These are phyloP conservation scores for Passiflora organensis DNA, from an alignment of 345 rosid genomes.

Conservation along the genomic window DNA sequence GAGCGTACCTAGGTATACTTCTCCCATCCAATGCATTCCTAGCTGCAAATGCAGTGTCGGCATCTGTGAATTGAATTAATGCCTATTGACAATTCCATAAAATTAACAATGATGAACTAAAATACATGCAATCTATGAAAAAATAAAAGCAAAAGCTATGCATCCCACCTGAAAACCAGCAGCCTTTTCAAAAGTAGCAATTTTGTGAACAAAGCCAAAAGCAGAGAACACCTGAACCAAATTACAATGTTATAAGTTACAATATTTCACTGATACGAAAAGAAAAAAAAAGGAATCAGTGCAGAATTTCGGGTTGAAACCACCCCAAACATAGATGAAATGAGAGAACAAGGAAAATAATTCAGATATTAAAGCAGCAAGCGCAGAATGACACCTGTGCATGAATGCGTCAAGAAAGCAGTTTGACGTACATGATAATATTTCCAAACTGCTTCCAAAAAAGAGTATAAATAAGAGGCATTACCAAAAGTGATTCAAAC, in stretches of 20 bases:
- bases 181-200: slow-evolving; percentile 95
- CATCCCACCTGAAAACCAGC: slow-evolving; percentile 89
- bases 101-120: slow-evolving; percentile 19
- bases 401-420: slow-evolving; percentile 62
- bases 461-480: slow-evolving; percentile 65
- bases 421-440: slow-evolving; percentile 62
- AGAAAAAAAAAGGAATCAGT: slow-evolving; percentile 4
- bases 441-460: slow-evolving; percentile 76
- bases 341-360: slow-evolving; percentile 23
- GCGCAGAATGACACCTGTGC: slow-evolving; percentile 83
- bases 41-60: slow-evolving; percentile 81
- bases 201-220: slow-evolving; percentile 95
- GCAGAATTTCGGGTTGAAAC: background rate
- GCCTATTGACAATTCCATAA: slow-evolving; percentile 46
- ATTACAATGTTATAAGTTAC: slow-evolving; percentile 13
- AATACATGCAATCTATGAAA: slow-evolving; percentile 1
- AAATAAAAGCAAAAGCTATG: slow-evolving; percentile 12
- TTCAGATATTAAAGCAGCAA: slow-evolving; percentile 44
- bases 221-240: slow-evolving; percentile 89
- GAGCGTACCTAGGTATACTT: slow-evolving; percentile 83
- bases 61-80: slow-evolving; percentile 83
- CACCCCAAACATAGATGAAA: slow-evolving; percentile 23
- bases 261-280: slow-evolving; percentile 3
- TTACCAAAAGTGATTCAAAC: slow-evolving; percentile 57
- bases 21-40: slow-evolving; percentile 90